A percentile compares a stretch with the other conserved stretches of the same genome.
phyloP scores from a whole-genome alignment of 257 asterid species.

The Solanum gandarillasii region DNA sequence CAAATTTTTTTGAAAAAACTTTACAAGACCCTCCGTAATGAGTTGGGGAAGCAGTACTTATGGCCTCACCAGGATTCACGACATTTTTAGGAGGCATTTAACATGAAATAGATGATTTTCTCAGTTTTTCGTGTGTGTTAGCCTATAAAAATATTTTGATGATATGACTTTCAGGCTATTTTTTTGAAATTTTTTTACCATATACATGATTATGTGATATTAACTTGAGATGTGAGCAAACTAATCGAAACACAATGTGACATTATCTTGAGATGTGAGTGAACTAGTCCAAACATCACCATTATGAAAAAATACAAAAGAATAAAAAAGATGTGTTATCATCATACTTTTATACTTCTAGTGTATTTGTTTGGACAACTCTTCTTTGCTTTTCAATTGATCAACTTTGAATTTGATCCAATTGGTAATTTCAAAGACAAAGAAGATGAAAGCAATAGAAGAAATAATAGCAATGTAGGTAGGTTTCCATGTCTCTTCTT shows the following conservation, averaged over 20 bases:
- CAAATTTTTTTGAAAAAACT: too few relatives aligned
- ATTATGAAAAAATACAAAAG: neutral
- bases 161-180: neutral
- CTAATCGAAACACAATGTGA: neutral
- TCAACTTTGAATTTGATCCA: neutral
- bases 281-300: neutral
- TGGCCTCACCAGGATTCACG: too few relatives aligned
- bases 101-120: neutral
- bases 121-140: neutral
- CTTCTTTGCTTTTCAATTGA: neutral
- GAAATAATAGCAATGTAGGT: neutral
- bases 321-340: too few relatives aligned
- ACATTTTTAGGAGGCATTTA: neutral
- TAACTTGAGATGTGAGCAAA: neutral
- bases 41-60: neutral
- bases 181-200: neutral
- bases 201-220: neutral
- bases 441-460: neutral
- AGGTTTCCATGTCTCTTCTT: neutral
- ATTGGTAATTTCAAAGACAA: neutral
- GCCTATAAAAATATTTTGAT: too few relatives aligned
- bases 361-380: neutral
- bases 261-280: neutral
- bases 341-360: neutral
- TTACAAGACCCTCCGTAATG: too few relatives aligned